phyloP scores from a whole-genome alignment of 2,329 filamentous ascomycete species.

The Fusarium nisikadoi region DNA sequence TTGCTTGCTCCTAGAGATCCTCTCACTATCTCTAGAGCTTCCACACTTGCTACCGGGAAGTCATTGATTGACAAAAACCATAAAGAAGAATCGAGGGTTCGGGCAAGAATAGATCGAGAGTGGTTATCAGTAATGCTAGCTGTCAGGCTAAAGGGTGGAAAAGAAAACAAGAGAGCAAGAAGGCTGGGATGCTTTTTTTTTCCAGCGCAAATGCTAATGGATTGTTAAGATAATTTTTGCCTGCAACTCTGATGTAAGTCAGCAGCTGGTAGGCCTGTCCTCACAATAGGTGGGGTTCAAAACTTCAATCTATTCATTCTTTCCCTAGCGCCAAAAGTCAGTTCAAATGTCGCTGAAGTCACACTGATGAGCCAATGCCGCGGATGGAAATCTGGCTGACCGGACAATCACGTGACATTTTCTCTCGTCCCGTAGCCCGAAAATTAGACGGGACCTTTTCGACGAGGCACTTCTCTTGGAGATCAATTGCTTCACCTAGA shows the following conservation, averaged over 20 bases:
- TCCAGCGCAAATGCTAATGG: constrained; percentile 37
- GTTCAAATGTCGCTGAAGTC: constrained; percentile 21
- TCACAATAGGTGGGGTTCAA: constrained; percentile 33
- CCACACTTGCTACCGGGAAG: constrained; percentile 74
- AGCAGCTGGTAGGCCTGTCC: constrained; percentile 22
- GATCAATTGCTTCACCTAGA: constrained; percentile 54
- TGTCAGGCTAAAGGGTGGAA: constrained; percentile 6
- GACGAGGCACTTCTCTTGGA: constrained; percentile 56
- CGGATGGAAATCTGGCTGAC: constrained; percentile 45
- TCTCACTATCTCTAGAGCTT: constrained; percentile 83
- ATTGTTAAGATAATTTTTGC: constrained; percentile 40
- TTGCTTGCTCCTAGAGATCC: constrained; percentile 78
- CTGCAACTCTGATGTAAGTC: constrained; percentile 42
- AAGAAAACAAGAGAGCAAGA: constrained; percentile 11
- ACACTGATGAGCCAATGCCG: constrained; percentile 42
- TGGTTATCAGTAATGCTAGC: not conserved
- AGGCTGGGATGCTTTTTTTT: constrained; percentile 40
- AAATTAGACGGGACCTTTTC: constrained; percentile 58
- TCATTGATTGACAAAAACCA: constrained; percentile 60
- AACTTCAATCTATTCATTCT: constrained; percentile 30
- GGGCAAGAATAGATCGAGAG: not conserved
- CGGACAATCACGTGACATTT: constrained; percentile 51
- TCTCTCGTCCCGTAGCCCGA: constrained; percentile 48
- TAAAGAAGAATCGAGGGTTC: constrained; percentile 11
- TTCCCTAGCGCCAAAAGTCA: constrained; percentile 14